Base-by-base conservation (phyloP, 2,329 filamentous ascomycete genomes). In the Blumeriella jaapii region DNA sequence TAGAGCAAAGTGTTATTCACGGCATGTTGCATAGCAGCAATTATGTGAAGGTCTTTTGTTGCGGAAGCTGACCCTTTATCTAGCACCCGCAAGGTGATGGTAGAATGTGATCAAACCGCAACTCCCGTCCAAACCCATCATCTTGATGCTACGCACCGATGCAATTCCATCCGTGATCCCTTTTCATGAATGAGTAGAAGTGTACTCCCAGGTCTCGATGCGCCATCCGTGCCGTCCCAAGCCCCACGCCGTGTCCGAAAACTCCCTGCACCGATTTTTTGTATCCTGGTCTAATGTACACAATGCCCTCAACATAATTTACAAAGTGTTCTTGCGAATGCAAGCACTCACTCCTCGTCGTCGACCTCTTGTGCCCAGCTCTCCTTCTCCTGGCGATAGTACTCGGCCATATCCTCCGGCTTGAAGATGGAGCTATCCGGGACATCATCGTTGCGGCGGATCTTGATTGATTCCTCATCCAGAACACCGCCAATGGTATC, bases 401-500 rank as follows among this genome's bases (percentile, higher is more conserved):
- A 67, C 42, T 77, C 70, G 11, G 70, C 69, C 83, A 95, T 87
- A 39, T 71, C 65, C 4, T 68, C 69, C 2, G 75, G 63, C 45
- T 78, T 78, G 59, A 93, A 95, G 38, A 95, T 80, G 20, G 67
- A 70, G 52, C 70, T 78, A 33, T 61, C 64, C 1, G 74, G 72
- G n/a, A n/a, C n/a, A 39, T 91, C 79, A 1, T 67, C 63, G 14
- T 57, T 61, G 1, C 76, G 64, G 11, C 86, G 85, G 26, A 95
- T 78, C 36, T 69, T 73, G 16, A 24, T 41, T 10, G 39, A 41
- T 49, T 87, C 84, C 50, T 82, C 82, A 42, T 87, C 79, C 51
- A 98, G 93, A 0, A 96, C 85, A 0, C 84, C 81, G 0, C 86
- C 84, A 47, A 98, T 93, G 24, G 76, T 87, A 45, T 85, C 81